phyloP scores from a whole-genome alignment of 2,329 filamentous ascomycete species.

The Rosellinia necatrix region DNA sequence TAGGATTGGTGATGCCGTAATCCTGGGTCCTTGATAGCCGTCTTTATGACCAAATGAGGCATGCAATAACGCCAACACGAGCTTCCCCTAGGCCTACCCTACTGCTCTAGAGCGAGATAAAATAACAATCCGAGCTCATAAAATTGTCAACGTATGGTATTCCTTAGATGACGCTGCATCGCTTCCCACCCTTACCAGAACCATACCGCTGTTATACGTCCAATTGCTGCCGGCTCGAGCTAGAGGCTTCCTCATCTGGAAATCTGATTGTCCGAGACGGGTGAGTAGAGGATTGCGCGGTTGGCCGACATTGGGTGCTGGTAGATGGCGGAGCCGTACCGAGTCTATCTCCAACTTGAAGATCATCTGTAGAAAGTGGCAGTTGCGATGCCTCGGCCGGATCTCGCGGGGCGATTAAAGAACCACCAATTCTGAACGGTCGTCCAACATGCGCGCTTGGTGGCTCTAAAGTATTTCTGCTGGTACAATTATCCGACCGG shows the following conservation, averaged over 20 bases:
- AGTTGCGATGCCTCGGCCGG: neutral
- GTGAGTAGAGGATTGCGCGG: conserved; percentile 14
- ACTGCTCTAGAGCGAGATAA: too few species aligned
- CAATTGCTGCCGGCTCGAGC: neutral
- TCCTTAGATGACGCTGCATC: neutral
- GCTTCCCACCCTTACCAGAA: neutral
- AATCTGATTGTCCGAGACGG: conserved; percentile 49
- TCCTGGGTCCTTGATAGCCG: too few species aligned
- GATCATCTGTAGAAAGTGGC: neutral
- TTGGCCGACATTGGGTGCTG: conserved; percentile 21
- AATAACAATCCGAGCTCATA: too few species aligned
- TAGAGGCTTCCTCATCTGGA: conserved; percentile 43
- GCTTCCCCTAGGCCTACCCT: too few species aligned
- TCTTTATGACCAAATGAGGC: too few species aligned
- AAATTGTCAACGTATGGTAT: neutral
- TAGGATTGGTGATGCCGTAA: too few species aligned
- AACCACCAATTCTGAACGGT: conserved; percentile 49
- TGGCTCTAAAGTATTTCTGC: conserved; percentile 22
- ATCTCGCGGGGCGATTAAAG: conserved; percentile 38
- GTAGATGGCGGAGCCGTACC: neutral
- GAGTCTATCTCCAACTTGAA: conserved; percentile 1
- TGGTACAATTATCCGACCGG: conserved; percentile 26
- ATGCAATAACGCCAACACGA: too few species aligned
- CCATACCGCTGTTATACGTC: neutral
- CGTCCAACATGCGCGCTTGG: conserved; percentile 33